Conservation (phyloP, 2,329 filamentous ascomycete genomes). For the Paraphaeosphaeria sporulosa region DNA sequence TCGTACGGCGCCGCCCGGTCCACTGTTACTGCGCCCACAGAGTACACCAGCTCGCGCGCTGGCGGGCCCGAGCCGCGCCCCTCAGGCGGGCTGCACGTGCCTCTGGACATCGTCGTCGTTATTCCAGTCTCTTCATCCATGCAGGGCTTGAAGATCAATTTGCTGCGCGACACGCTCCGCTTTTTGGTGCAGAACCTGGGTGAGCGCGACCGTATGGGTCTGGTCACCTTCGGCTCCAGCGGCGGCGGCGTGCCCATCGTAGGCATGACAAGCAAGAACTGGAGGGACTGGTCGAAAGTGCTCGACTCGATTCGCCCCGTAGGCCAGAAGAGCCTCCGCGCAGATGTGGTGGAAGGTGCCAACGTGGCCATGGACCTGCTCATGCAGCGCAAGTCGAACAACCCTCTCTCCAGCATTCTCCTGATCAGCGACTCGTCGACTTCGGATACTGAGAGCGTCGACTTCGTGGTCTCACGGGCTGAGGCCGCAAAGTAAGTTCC, state of each 20-base stretch:
- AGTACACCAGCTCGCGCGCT: conserved; percentile 77
- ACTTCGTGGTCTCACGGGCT: conserved; percentile 95
- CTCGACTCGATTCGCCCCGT: conserved; percentile 89
- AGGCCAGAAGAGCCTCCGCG: conserved; percentile 93
- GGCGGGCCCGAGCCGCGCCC: conserved; percentile 55
- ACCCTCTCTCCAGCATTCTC: conserved; percentile 93
- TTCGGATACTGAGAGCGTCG: conserved; percentile 91
- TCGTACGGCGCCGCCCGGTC: conserved; percentile 84
- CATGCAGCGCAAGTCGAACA: conserved; percentile 97
- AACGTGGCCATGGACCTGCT: conserved; percentile 98
- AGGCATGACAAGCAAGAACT: conserved; percentile 96
- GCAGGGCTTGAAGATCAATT: conserved; percentile 98
- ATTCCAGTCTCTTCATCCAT: conserved; percentile 98
- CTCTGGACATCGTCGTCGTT: conserved; percentile 93
- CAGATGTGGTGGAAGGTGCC: conserved; percentile 95
- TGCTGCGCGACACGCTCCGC: conserved; percentile 87
- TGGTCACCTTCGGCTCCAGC: conserved; percentile 96
- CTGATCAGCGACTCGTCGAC: conserved; percentile 97
- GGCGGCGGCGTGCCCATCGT: conserved; percentile 92
- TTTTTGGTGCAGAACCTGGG: conserved; percentile 92
- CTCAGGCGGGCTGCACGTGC: conserved; percentile 75
- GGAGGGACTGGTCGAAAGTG: conserved; percentile 89
- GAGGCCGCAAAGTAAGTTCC: conserved; percentile 89
- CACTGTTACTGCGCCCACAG: conserved; percentile 85
- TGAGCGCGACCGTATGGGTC: conserved; percentile 92